These are phyloP conservation scores for Akanthomyces dipterigenus DNA, from an alignment of 2,329 filamentous ascomycete genomes.

Conservation along the genomic window DNA sequence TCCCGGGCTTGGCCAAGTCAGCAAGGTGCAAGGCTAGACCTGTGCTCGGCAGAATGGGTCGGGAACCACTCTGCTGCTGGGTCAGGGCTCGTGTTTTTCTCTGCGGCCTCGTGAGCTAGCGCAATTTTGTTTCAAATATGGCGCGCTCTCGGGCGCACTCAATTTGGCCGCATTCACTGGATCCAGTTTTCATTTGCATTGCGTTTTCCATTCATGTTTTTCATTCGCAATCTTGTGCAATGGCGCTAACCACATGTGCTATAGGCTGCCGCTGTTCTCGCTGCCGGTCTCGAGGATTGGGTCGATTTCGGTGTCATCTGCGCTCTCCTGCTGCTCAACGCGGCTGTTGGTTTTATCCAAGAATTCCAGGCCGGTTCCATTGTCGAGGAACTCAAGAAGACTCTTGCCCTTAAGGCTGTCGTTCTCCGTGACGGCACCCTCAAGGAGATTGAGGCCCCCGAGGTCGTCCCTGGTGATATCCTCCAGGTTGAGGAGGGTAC, in stretches of 20 bases:
- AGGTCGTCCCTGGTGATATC: constrained; percentile 86
- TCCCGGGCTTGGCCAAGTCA: neutral
- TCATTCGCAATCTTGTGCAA: neutral
- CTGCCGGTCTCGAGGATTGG: constrained; percentile 81
- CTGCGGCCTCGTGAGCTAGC: neutral
- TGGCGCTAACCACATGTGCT: constrained; percentile 20
- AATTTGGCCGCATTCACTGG: neutral
- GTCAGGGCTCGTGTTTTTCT: neutral
- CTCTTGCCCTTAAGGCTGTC: constrained; percentile 77
- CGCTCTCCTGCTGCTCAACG: constrained; percentile 76
- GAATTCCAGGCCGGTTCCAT: constrained; percentile 87
- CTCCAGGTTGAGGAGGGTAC: constrained; percentile 85
- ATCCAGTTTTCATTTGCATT: constrained; percentile 7
- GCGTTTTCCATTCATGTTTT: neutral
- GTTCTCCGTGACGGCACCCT: constrained; percentile 74
- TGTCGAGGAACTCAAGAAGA: constrained; percentile 87
- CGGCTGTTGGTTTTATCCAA: constrained; percentile 78
- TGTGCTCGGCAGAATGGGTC: neutral
- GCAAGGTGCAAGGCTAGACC: neutral
- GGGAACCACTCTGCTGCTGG: neutral
- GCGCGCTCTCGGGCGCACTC: neutral
- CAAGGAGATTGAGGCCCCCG: constrained; percentile 72
- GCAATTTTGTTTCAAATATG: constrained; percentile 4
- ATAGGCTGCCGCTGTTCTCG: constrained; percentile 67
- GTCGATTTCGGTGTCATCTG: constrained; percentile 92